phyloP scores from a whole-genome alignment of 2,329 filamentous ascomycete species.

The Aspergillus alliaceus region DNA sequence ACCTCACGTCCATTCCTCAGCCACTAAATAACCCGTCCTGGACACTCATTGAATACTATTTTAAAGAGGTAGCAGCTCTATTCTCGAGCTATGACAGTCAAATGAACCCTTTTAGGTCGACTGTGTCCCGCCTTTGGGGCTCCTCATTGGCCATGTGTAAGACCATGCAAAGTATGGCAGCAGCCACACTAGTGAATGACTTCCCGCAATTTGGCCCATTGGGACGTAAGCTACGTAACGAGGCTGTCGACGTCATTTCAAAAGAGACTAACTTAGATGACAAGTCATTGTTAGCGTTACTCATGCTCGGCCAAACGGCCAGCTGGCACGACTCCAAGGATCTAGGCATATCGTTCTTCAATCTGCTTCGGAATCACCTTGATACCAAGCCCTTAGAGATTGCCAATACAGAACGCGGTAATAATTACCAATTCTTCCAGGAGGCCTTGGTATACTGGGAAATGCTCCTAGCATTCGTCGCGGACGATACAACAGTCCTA shows the following conservation, averaged over 20 bases:
- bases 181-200: slow-evolving; percentile 59
- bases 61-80: slow-evolving; percentile 60
- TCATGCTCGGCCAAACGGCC: slow-evolving; percentile 60
- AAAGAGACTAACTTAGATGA: slow-evolving; percentile 51
- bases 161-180: slow-evolving; percentile 65
- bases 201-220: slow-evolving; percentile 55
- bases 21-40: slow-evolving; percentile 52
- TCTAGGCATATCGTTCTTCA: slow-evolving; percentile 55
- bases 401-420: slow-evolving; percentile 24
- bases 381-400: slow-evolving; percentile 37
- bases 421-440: slow-evolving; percentile 55
- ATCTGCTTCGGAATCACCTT: slow-evolving; percentile 43
- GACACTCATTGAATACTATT: slow-evolving; percentile 63
- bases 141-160: slow-evolving; percentile 60
- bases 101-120: slow-evolving; percentile 61
- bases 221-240: slow-evolving; percentile 53
- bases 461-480: slow-evolving; percentile 58
- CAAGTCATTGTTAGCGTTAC: slow-evolving; percentile 56
- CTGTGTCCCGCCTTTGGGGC: slow-evolving; percentile 58
- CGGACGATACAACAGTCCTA: slow-evolving; percentile 37
- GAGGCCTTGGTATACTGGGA: slow-evolving; percentile 60
- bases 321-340: slow-evolving; percentile 60
- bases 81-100: slow-evolving; percentile 66
- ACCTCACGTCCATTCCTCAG: slow-evolving; percentile 38
- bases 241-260: slow-evolving; percentile 54